Conservation (phyloP, 805 yeast species). For the Yueomyces sinensis region DNA sequence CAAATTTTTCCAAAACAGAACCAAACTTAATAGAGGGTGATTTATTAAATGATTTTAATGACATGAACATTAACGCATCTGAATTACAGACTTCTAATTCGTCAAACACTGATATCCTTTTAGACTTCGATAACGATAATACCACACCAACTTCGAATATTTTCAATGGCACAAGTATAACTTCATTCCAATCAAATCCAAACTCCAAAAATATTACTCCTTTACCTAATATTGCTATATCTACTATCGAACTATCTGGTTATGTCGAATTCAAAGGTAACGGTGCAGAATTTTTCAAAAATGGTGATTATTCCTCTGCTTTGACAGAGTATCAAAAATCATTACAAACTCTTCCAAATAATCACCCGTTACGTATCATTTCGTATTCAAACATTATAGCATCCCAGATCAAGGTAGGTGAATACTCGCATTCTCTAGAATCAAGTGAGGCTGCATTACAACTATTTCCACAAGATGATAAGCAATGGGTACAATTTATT, state of each 20-base stretch:
- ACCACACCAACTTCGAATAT: neutral
- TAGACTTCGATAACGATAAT: constrained; percentile 10
- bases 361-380: constrained; percentile 54
- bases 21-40: constrained; percentile 3
- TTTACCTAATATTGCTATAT: constrained; percentile 9
- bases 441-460: constrained; percentile 20
- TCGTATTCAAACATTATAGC: constrained; percentile 67
- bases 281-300: constrained; percentile 53
- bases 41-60: constrained; percentile 5
- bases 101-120: constrained; percentile 1
- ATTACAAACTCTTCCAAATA: constrained; percentile 42
- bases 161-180: too few relatives aligned
- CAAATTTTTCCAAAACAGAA: neutral
- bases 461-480: constrained; percentile 23
- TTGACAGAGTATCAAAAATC: constrained; percentile 44
- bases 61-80: neutral
- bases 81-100: neutral
- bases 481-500: constrained; percentile 33
- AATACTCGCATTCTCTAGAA: constrained; percentile 30
- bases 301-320: constrained; percentile 75
- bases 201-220: neutral
- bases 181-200: neutral
- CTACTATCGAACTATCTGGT: constrained; percentile 20
- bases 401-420: constrained; percentile 55
- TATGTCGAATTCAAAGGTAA: constrained; percentile 36